These are phyloP conservation scores for Rhynchospora breviuscula DNA, from an alignment of 176 grass and related monocot genomes.

Conservation along the genomic window DNA sequence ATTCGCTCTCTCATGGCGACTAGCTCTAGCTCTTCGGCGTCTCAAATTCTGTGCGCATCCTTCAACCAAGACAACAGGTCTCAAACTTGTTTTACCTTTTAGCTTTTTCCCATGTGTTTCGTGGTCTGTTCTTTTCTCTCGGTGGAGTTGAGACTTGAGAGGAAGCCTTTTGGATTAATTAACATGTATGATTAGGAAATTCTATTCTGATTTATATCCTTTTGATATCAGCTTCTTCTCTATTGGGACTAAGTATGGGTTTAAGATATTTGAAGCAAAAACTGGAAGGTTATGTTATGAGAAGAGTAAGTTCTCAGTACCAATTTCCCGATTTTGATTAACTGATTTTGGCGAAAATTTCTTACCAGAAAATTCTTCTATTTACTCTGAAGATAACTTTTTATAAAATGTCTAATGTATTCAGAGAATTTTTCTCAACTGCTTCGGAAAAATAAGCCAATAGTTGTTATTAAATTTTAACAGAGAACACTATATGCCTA, in stretches of 20 bases:
- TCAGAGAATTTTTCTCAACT: not conserved
- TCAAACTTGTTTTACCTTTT: not conserved
- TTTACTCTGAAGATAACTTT: not conserved
- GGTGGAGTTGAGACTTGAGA: not conserved
- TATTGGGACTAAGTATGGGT: constrained; percentile 69
- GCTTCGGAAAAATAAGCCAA: not conserved
- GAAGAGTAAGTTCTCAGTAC: constrained; percentile 37
- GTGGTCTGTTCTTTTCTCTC: not conserved
- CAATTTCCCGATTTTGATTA: not conserved
- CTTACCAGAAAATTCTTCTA: not conserved
- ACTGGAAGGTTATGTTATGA: constrained; percentile 60
- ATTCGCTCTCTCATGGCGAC: constrained; percentile 50
- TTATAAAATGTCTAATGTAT: not conserved
- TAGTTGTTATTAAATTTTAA: not conserved
- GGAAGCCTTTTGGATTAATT: not conserved
- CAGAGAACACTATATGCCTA: not conserved
- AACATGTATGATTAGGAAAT: not conserved
- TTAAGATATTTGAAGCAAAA: constrained; percentile 76
- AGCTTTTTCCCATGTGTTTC: not conserved
- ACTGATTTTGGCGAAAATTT: not conserved
- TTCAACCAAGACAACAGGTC: constrained; percentile 98
- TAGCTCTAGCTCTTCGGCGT: constrained; percentile 44
- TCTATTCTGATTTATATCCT: not conserved
- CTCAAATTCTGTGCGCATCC: constrained; percentile 67
- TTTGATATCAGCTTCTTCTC: constrained; percentile 55